Evolutionary conservation across 2,329 filamentous ascomycete species (phyloP).

Genomic region (Alternaria sp.): DNA sequence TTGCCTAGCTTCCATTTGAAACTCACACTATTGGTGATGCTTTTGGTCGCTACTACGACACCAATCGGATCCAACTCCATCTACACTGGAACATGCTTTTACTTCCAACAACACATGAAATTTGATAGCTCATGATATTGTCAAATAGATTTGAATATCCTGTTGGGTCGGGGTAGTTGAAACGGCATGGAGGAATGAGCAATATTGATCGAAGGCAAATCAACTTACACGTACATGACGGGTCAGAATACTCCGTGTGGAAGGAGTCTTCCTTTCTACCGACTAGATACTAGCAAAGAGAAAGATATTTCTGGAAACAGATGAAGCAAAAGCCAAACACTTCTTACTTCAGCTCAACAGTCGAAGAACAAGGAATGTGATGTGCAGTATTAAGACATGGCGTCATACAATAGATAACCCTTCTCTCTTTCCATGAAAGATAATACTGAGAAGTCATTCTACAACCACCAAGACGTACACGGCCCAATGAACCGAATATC

Average conservation of each 20-base stretch:
- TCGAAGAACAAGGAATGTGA: too few species aligned
- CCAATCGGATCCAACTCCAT: background rate
- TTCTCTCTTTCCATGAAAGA: too few species aligned
- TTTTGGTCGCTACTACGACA: background rate
- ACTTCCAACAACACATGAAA: background rate
- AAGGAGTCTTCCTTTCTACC: background rate
- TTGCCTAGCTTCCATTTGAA: background rate
- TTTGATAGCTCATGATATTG: background rate
- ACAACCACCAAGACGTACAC: too few species aligned
- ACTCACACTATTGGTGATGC: background rate
- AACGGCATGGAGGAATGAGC: background rate
- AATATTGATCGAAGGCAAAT: background rate
- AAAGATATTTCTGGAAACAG: background rate
- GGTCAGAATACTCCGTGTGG: background rate
- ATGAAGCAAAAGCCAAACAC: background rate
- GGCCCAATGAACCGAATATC: too few species aligned
- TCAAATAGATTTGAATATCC: background rate
- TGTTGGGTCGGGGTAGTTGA: background rate
- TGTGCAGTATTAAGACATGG: too few species aligned
- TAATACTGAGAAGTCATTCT: too few species aligned
- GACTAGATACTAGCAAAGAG: background rate
- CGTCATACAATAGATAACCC: too few species aligned
- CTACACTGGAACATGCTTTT: background rate
- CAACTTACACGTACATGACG: background rate
- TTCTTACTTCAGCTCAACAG: background rate